Base-by-base conservation (phyloP, 345 rosid species). In the Euphorbia lathyris region DNA sequence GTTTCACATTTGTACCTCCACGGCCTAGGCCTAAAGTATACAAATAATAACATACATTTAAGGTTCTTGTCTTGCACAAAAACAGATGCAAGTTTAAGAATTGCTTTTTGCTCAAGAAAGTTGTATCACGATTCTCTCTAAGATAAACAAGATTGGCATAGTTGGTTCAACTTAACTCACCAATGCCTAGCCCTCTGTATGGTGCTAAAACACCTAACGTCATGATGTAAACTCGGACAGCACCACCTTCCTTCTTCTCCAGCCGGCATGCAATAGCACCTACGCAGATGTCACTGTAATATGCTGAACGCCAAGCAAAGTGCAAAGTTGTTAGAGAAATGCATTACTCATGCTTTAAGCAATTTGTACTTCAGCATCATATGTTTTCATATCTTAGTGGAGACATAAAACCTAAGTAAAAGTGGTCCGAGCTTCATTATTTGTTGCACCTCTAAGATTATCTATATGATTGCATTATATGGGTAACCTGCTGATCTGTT, bases 161-260 rank as follows among this genome's bases (percentile, higher is more conserved):
- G 12, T 42, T 20, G 10, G 17, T 62, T 25, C 50, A 58, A 34
- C 20, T 11, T 62, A 29, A 81, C 93, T 87, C 72, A 95, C 98
- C 99, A 64, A 95, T 86, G 64, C 99, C 98, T 45, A 92, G 79
- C 32, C 98, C 96, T 13, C 97, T 93, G 81, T 95, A 95, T 40
- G 98, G 98, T 27, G 98, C 97, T 77, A 95, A 84, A 53, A 95
- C 98, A 76, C 98, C 99, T 70, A 95, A 78, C 22, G 99, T 95
- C 99, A 95, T 95, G 84, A 92, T 92, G 81, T 92, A 95, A 65
- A 92, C 91, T 65, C 89, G 78, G 71, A 85, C 26, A 20, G 74
- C 79, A 38, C 97, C 92, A 0, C 88, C 83, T 79, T 90, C 99
- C 86, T 88, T 91, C 85, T 90, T 90, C 87, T 95, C 98, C 79